Percentiles rank a stretch among this genome's conserved stretches.
phyloP scores from a whole-genome alignment of 2,329 filamentous ascomycete genomes.

The Parafenestella ontariensis region DNA sequence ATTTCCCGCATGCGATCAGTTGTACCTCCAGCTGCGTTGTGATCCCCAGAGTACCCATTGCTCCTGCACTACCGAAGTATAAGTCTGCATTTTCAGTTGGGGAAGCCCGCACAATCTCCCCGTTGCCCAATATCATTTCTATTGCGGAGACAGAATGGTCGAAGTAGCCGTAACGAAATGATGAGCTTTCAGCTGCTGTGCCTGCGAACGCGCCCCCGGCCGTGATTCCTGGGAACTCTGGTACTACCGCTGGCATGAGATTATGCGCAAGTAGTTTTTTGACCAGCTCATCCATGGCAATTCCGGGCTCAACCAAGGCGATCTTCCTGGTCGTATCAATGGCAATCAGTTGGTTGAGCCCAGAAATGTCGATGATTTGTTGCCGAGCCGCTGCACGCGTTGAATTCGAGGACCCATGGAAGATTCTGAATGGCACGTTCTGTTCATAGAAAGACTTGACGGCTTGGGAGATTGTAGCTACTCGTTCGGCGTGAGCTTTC shows the following conservation, averaged over 20 bases:
- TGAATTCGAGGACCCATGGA: slow-evolving; percentile 60
- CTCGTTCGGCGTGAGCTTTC: slow-evolving; percentile 12
- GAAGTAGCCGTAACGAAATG: slow-evolving; percentile 69
- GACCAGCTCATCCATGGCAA: slow-evolving; percentile 68
- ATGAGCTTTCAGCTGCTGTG: slow-evolving; percentile 68
- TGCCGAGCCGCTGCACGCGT: slow-evolving; percentile 6
- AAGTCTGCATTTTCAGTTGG: slow-evolving; percentile 57
- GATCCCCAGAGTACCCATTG: slow-evolving; percentile 65
- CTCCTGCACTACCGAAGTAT: slow-evolving; percentile 63
- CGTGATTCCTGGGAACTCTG: slow-evolving; percentile 72
- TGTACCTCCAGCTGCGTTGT: slow-evolving; percentile 64
- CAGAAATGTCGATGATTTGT: slow-evolving; percentile 50
- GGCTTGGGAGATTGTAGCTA: slow-evolving; percentile 8
- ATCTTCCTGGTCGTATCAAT: slow-evolving; percentile 51
- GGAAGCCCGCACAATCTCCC: slow-evolving; percentile 58
- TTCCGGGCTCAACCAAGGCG: slow-evolving; percentile 67
- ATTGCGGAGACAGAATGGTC: slow-evolving; percentile 65
- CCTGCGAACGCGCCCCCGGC: slow-evolving; percentile 69
- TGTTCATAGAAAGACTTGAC: slow-evolving; percentile 14
- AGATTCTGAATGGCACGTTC: slow-evolving; percentile 53
- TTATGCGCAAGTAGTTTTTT: slow-evolving; percentile 60
- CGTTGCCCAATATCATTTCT: slow-evolving; percentile 66
- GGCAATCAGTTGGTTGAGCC: slow-evolving; percentile 52
- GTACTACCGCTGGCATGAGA: slow-evolving; percentile 63
- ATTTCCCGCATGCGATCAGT: slow-evolving; percentile 58